Evolutionary conservation across 495 filamentous ascomycete genomes (phyloP), one percentile per base, ranked within the genome.

Genomic region (Astrothelium macrocarpum): DNA sequence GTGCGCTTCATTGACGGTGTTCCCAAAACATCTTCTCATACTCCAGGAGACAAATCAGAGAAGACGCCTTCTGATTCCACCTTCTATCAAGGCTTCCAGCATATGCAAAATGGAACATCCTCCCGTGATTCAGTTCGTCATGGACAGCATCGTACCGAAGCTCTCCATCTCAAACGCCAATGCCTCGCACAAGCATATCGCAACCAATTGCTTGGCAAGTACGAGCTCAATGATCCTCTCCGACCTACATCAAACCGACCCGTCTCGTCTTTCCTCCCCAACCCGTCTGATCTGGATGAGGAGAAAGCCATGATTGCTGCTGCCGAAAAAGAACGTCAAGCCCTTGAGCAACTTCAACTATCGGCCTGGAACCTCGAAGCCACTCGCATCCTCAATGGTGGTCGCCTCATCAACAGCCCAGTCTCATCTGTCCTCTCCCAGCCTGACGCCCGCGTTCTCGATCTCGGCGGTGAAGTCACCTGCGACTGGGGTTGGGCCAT

Each of bases 401-500:
- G 94, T 32, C 83, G 81, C 18, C 80, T 97, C 25, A 82, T 97
- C 59, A 84, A 87, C 34, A 88, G 87, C 34, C 90, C 92, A 12
- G 78, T 66, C 5, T 78, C 66, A 82, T 84, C 75, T 74, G 80
- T 64, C 78, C 90, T 59, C 45, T 36, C 80, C 75, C 12, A 74
- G 76, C 43, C 77, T 77, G 59, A 67, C 14, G 82, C 82, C 2
- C 79, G 90, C 32, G 88, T 97, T 58, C 81, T 98, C 39, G 94
- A 98, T 70, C 84, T 97, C 32, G 91, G 89, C 25, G 94, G 94
- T 46, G 87, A 91, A 71, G 82, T 85, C 2, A 81, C 87, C 12
- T 90, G 90, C 71, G 91, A 95, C 75, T 98, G 94, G 94, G 95
- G 88, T 31, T 98, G 94, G 94, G 85, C 93, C 72, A 85, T 89